Base-by-base conservation (phyloP, 2,329 filamentous ascomycete genomes). In the Venturia oleaginea region DNA sequence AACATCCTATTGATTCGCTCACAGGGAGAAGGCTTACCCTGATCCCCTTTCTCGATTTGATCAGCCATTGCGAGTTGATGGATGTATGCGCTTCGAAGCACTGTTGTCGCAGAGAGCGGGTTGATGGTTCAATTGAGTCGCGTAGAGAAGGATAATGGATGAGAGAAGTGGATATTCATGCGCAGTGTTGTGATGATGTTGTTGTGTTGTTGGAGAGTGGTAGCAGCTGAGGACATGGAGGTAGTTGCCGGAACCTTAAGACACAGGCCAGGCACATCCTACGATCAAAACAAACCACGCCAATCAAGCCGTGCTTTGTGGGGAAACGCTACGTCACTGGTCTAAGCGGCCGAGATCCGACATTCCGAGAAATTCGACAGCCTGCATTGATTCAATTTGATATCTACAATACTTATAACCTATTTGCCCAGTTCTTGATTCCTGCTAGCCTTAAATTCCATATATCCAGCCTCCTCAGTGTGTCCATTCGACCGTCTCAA, bases 11-110 rank as follows among this genome's bases (percentile, higher is more conserved):
- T 15, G 46, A 27, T 27, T 51, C 22, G 46, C 22, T 51, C 24
- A 22, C 34, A 61, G 67, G 59, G 38, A 59, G 43, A 61, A 70
- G 19, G 19, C 76, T 66, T 75, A 80, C 79, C 79, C 76, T 80
- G 75, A 69, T 81, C 79, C 67, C 80, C 81, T 71, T 81, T 77
- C 72, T 83, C 77, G 69, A 80, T 73, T 65, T 79, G 76, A 70
- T 75, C 76, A 65, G 78, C 72, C 80, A 82, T 81, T 17, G 54
- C 51, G 51, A 8, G 43, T 24, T n/a, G n/a, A n/a, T n/a, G n/a
- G 22, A 48, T 51, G 60, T 46, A 54, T 46, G 61, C 27, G 32
- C 40, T 37, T 62, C 3, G 6, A 51, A 48, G 61, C 24, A 19
- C 27, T 30, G 46, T 62, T n/a, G 61, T 62, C 61, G 61, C 42